These are phyloP conservation scores for Diaporthe caulivora DNA, from an alignment of 2,329 filamentous ascomycete genomes.

Conservation along the genomic window DNA sequence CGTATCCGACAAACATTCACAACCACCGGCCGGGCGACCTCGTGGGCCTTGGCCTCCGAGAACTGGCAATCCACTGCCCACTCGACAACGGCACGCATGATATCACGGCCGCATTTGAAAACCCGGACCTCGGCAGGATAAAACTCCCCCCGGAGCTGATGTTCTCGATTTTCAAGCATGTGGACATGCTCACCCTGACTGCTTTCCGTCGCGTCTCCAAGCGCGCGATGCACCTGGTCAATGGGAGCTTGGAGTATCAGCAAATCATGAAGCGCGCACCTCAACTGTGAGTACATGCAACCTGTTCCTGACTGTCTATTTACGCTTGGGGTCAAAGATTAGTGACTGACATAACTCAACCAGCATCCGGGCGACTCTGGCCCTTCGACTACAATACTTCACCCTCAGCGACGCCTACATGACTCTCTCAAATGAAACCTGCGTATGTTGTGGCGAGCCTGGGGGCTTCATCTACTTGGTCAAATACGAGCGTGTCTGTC, in stretches of 20 bases:
- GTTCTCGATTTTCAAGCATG: background rate
- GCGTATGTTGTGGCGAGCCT: background rate
- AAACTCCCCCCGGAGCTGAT: background rate
- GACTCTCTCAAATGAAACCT: background rate
- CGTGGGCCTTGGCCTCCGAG: background rate
- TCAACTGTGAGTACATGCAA: background rate
- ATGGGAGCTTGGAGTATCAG: background rate
- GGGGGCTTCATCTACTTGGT: background rate
- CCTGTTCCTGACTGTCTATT: rapidly evolving
- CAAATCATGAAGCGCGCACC: background rate
- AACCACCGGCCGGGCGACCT: background rate
- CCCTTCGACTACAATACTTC: background rate
- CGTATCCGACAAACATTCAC: too few species aligned
- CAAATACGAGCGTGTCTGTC: background rate
- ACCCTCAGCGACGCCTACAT: background rate
- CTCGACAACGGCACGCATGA: conserved; percentile 12
- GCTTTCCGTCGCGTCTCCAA: background rate
- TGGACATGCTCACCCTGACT: background rate
- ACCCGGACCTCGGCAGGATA: background rate
- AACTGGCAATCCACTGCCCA: background rate
- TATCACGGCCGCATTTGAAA: background rate
- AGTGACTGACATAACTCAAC: background rate
- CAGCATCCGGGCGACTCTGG: background rate
- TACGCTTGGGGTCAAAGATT: background rate
- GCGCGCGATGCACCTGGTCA: background rate